Base-by-base conservation (phyloP, 139 green algal species). In the Asterochloris sp. region DNA sequence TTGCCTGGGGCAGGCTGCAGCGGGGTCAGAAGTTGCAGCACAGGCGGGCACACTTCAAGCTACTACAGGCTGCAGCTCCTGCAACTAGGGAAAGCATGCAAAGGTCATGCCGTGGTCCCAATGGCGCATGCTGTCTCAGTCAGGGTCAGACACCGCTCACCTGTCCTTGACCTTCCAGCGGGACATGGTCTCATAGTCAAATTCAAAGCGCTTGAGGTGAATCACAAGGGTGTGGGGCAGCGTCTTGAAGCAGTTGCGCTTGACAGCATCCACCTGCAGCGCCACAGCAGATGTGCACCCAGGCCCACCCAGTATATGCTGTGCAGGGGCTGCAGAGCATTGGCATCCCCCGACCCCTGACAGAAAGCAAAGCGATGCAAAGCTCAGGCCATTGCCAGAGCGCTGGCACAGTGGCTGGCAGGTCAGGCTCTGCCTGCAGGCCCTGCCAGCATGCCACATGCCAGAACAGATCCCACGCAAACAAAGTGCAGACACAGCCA, bases 121-220 rank as follows among this genome's bases (percentile, higher is more conserved):
- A 38, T 60, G 23, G 73, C 4, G 2, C 23, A 63, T 79, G 38
- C 29, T 15, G n/a, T n/a, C 14, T 14, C 62, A 79, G 74, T 21
- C 13, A 68, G 6, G n/a, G 29, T 62, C 74, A 79, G 19, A 71
- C 17, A 66, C 0, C 24, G 16, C 9, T 75, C 21, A 83, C 83
- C 84, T 86, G 75, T 87, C 86, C 84, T 90, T 89, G 63, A 95
- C 83, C 85, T 96, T 96, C 83, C 84, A 92, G 61, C 94, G 89
- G 29, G 89, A 89, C 85, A 94, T 94, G 75, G 90, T 94, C 79
- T 93, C 83, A 83, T 93, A 94, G 89, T 97, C 94, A 83, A 91
- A 96, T 81, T 97, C 94, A 83, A 97, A 97, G 69, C 94, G 88
- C 87, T 97, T 97, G 61, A 97, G 91, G 83, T 97, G 94, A 13